Evolutionary conservation across 164 flowering plant genomes (phyloP).

Genomic region (Umbilicus rupestris): DNA sequence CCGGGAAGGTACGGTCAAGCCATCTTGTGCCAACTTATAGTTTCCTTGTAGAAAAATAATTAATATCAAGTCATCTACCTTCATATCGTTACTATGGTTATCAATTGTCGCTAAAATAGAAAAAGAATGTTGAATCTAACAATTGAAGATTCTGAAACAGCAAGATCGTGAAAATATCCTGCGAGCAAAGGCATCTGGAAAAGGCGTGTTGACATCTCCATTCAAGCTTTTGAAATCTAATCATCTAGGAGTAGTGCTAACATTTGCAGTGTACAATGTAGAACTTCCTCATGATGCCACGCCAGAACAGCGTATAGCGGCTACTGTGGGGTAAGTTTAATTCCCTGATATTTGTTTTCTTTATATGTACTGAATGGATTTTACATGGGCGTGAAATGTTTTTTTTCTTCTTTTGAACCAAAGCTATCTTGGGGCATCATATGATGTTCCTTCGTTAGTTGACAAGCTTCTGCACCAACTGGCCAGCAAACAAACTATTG

Average conservation of each 20-base stretch:
- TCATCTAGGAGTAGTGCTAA: constrained; percentile 86
- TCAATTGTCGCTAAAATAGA: background rate
- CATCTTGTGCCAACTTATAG: background rate
- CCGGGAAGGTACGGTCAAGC: constrained; percentile 58
- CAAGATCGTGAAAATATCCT: constrained; percentile 92
- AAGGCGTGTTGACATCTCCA: constrained; percentile 89
- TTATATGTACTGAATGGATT: background rate
- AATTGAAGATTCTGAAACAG: constrained; percentile 22
- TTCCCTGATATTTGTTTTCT: background rate
- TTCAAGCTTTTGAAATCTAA: constrained; percentile 84
- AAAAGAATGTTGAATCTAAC: background rate
- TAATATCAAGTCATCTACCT: background rate
- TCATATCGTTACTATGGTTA: too few species aligned
- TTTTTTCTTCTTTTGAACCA: background rate
- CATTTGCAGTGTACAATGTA: constrained; percentile 76
- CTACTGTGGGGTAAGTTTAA: constrained; percentile 64
- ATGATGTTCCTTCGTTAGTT: constrained; percentile 83
- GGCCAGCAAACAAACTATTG: constrained; percentile 86
- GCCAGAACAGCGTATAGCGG: constrained; percentile 59
- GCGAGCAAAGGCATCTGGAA: constrained; percentile 90
- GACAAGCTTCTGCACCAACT: constrained; percentile 94
- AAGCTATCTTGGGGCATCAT: constrained; percentile 93
- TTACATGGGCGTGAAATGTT: background rate
- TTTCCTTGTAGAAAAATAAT: background rate
- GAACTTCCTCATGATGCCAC: constrained; percentile 65